A percentile compares a stretch with the other conserved stretches of the same genome.
Conservation (phyloP, 2,329 filamentous ascomycete species). For the Aspergillus ibericus region DNA sequence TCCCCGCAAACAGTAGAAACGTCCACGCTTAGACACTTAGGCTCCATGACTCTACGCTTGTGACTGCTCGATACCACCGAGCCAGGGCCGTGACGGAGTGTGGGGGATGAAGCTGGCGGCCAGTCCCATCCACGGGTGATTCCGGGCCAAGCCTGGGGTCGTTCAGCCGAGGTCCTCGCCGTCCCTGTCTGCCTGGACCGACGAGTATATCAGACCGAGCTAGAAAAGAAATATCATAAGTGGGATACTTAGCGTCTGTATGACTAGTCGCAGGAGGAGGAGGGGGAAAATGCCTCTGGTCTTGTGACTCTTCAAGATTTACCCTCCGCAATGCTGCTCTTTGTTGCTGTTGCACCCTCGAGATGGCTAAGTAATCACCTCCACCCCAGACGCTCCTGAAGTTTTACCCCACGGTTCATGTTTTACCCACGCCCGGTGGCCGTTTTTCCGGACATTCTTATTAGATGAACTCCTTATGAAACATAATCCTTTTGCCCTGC, state of each 20-base stretch:
- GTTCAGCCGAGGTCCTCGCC: slow-evolving; percentile 12
- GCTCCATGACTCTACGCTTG: neutral
- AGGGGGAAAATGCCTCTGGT: neutral
- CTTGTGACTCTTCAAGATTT: neutral
- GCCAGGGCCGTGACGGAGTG: neutral
- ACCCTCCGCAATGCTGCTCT: neutral
- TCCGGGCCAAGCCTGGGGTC: slow-evolving; percentile 16
- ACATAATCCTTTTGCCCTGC: neutral
- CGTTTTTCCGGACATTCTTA: slow-evolving; percentile 4
- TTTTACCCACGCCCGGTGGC: slow-evolving; percentile 18
- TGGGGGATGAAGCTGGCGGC: slow-evolving; percentile 1
- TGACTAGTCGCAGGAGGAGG: neutral
- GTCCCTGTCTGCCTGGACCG: slow-evolving; percentile 6
- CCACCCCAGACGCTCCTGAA: neutral
- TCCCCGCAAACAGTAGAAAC: neutral
- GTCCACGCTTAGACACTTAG: neutral
- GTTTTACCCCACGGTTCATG: slow-evolving; percentile 16
- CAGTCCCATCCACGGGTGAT: slow-evolving; percentile 2
- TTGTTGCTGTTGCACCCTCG: neutral
- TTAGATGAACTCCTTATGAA: neutral
- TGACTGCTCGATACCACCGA: neutral
- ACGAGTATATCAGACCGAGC: neutral
- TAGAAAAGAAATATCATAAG: neutral
- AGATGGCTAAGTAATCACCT: neutral
- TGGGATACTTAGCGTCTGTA: neutral